These are phyloP conservation scores for Trebouxiophyceae sp. DNA, from an alignment of 163 green algal species.

Conservation along the genomic window DNA sequence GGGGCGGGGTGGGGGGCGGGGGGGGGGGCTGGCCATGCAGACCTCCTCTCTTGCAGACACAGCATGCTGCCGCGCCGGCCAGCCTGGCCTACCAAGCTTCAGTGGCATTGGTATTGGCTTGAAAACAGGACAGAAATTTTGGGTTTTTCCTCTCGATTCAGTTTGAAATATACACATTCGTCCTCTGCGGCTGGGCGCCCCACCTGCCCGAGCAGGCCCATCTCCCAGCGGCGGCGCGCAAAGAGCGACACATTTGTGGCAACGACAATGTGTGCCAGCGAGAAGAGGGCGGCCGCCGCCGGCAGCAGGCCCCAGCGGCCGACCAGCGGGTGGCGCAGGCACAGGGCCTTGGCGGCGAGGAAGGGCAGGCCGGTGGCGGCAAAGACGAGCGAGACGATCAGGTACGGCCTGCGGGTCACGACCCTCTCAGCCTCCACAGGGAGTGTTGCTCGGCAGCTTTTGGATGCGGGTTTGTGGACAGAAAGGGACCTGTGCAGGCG, in stretches of 20 bases:
- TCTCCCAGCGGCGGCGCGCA: constrained; percentile 38
- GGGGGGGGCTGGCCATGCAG: not conserved
- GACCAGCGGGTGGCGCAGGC: constrained; percentile 26
- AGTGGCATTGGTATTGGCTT: constrained; percentile 51
- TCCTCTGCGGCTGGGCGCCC: no score
- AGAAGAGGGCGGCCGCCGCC: constrained; percentile 30
- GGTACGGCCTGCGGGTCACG: constrained; percentile 46
- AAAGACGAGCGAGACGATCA: constrained; percentile 32
- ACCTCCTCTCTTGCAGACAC: not conserved
- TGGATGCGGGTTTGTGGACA: not conserved
- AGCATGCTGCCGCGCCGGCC: no score
- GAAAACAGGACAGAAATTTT: constrained; percentile 20
- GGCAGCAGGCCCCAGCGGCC: constrained; percentile 17
- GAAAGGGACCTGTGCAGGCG: not conserved
- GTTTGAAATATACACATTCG: no score
- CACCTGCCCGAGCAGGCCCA: constrained; percentile 36
- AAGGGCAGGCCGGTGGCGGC: constrained; percentile 37
- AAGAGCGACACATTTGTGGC: constrained; percentile 34
- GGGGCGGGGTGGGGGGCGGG: not conserved
- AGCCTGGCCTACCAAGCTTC: not conserved
- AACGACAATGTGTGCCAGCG: constrained; percentile 22
- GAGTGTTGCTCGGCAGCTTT: not conserved
- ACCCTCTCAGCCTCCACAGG: no score
- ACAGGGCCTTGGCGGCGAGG: constrained; percentile 40
- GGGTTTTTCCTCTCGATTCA: no score